Percentiles rank a stretch among this genome's conserved stretches.
These are phyloP conservation scores for Chaetomiaceae sp. DNA, from an alignment of 2,329 filamentous ascomycete species.

Conservation along the genomic window DNA sequence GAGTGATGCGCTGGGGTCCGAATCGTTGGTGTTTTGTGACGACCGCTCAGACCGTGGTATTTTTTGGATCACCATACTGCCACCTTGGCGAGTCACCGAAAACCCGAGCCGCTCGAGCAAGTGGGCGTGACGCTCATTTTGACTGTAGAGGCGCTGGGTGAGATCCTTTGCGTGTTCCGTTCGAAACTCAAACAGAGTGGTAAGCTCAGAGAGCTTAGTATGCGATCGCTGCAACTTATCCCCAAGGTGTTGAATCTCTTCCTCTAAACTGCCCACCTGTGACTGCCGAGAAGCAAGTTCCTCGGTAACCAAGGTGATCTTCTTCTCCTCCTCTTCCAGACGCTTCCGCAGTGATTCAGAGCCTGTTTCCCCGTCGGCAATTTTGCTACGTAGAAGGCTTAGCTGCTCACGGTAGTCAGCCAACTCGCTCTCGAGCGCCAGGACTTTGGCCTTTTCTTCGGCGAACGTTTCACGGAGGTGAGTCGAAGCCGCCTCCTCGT, in stretches of 20 bases:
- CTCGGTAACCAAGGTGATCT: slow-evolving; percentile 61
- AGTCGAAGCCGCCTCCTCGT: slow-evolving; percentile 48
- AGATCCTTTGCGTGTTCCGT: slow-evolving; percentile 74
- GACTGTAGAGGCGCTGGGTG: slow-evolving; percentile 74
- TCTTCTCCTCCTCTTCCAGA: slow-evolving; percentile 70
- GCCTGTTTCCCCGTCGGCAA: slow-evolving; percentile 78
- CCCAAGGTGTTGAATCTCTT: slow-evolving; percentile 66
- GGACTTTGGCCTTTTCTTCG: slow-evolving; percentile 50
- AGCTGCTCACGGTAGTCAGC: slow-evolving; percentile 66
- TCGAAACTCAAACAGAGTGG: slow-evolving; percentile 62
- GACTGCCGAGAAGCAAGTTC: slow-evolving; percentile 71
- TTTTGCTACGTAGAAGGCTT: slow-evolving; percentile 61
- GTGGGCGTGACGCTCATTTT: slow-evolving; percentile 77
- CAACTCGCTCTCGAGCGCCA: slow-evolving; percentile 53
- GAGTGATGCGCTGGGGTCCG: slow-evolving; percentile 49
- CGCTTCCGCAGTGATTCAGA: slow-evolving; percentile 73
- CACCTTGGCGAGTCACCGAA: slow-evolving; percentile 68
- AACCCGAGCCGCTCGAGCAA: slow-evolving; percentile 87
- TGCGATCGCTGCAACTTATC: slow-evolving; percentile 58
- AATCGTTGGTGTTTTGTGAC: slow-evolving; percentile 53
- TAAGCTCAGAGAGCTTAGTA: slow-evolving; percentile 46
- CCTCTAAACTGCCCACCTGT: slow-evolving; percentile 70
- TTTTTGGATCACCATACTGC: slow-evolving; percentile 71
- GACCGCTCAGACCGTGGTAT: slow-evolving; percentile 57
- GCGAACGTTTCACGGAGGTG: slow-evolving; percentile 52